Percentiles rank a stretch among this genome's conserved stretches.
Conservation (phyloP, 768 basidiomycete genomes). For the Amanita fuliginea region DNA sequence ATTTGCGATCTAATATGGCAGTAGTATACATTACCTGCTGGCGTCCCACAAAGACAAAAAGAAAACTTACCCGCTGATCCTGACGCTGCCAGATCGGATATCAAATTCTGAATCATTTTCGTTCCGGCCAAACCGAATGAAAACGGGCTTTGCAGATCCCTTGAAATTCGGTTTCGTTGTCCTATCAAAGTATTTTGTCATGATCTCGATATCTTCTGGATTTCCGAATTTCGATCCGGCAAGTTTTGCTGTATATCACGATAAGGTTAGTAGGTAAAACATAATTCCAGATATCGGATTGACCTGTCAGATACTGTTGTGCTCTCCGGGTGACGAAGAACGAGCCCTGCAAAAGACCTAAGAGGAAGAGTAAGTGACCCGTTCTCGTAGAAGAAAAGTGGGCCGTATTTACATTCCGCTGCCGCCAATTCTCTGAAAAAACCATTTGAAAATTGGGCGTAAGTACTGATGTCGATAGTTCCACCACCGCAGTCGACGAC, state of each 20-base stretch:
- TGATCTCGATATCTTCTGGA: background rate
- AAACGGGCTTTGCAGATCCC: conserved; percentile 22
- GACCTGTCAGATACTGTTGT: background rate
- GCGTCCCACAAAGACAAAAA: background rate
- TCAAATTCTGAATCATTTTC: conserved; percentile 28
- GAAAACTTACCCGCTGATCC: background rate
- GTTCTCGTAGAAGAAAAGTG: conserved; percentile 12
- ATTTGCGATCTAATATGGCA: background rate
- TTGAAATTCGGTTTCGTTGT: conserved; percentile 33
- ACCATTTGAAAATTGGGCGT: background rate
- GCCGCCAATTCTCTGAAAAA: background rate
- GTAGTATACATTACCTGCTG: too few relatives aligned
- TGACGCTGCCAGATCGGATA: conserved; percentile 31
- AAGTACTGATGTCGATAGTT: background rate
- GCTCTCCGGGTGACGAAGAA: conserved; percentile 1
- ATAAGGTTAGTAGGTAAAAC: background rate
- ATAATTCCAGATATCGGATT: background rate
- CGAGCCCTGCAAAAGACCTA: conserved; percentile 5
- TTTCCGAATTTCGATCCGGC: background rate
- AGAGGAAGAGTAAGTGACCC: background rate
- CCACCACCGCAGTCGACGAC: conserved; percentile 2
- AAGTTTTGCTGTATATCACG: background rate
- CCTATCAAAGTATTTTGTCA: conserved; percentile 27
- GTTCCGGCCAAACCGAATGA: conserved; percentile 33
- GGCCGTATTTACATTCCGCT: background rate